These are phyloP conservation scores for Aspergillus baeticus DNA, from an alignment of 495 filamentous ascomycete species.

Conservation along the genomic window DNA sequence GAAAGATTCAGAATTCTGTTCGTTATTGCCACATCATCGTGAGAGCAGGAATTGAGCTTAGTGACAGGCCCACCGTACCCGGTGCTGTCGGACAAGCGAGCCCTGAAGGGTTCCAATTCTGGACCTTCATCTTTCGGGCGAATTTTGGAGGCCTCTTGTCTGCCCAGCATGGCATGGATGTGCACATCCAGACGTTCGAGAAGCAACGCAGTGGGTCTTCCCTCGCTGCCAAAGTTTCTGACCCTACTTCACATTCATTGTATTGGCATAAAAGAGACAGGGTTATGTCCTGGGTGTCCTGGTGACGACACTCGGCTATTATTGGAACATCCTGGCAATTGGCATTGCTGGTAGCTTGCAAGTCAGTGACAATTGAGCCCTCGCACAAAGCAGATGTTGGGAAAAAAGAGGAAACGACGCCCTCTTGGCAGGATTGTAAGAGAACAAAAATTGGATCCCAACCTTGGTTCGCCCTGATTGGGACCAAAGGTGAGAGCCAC, in stretches of 20 bases:
- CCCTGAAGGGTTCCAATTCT: background rate
- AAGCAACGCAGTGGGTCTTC: background rate
- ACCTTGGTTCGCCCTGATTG: constrained; percentile 3
- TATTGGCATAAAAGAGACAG: no score
- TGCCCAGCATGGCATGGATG: background rate
- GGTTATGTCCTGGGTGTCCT: background rate
- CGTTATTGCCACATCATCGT: constrained; percentile 3
- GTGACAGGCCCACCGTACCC: background rate
- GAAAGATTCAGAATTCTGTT: background rate
- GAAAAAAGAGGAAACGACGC: background rate
- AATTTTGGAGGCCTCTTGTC: background rate
- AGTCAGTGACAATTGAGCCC: background rate
- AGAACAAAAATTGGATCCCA: background rate
- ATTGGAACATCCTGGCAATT: background rate
- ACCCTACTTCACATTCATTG: background rate
- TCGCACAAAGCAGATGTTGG: background rate
- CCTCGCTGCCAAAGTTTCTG: no score
- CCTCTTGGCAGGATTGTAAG: background rate
- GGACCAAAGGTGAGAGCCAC: background rate
- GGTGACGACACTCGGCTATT: background rate
- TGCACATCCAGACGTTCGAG: background rate
- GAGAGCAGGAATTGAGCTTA: background rate
- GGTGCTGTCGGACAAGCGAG: background rate
- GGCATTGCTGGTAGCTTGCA: background rate
- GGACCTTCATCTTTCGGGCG: background rate